Evolutionary conservation across 192 early-diverging fungal species (phyloP).

Genomic region (Umbelopsis sp.): DNA sequence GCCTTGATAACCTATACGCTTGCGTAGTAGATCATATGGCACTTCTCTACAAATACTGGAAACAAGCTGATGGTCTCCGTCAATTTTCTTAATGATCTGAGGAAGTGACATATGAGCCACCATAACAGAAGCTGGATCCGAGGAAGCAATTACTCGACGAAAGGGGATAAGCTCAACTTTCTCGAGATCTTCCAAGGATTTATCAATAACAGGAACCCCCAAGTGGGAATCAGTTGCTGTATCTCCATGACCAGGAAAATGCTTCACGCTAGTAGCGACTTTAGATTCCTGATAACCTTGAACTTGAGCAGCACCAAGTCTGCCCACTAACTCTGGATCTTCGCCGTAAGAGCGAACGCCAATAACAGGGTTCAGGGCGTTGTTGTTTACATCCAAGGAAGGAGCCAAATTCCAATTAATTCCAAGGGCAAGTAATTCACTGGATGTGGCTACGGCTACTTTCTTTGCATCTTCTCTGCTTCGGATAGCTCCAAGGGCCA

Average conservation of each 20-base stretch:
- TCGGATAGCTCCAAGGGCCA: constrained; percentile 38
- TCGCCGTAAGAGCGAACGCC: constrained; percentile 43
- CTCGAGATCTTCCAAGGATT: constrained; percentile 31
- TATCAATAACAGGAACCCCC: constrained; percentile 42
- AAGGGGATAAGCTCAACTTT: constrained; percentile 37
- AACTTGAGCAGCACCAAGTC: constrained; percentile 32
- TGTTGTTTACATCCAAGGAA: constrained; percentile 44
- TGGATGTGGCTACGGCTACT: constrained; percentile 30
- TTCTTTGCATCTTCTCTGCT: constrained; percentile 21
- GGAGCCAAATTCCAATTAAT: constrained; percentile 45
- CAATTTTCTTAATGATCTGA: constrained; percentile 28
- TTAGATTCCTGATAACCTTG: constrained; percentile 27
- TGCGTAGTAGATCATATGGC: constrained; percentile 28
- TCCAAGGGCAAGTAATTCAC: constrained; percentile 32
- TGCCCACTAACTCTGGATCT: constrained; percentile 31
- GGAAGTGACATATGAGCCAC: constrained; percentile 38
- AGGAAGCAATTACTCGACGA: constrained; percentile 20
- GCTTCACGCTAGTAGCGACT: constrained; percentile 39
- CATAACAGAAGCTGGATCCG: constrained; percentile 36
- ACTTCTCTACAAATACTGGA: constrained; percentile 38
- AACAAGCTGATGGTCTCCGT: not conserved
- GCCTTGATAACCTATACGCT: constrained; percentile 33
- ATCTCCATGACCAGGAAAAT: constrained; percentile 45
- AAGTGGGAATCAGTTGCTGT: constrained; percentile 43
- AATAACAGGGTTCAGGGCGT: constrained; percentile 43